A percentile compares a stretch with the other conserved stretches of the same genome.
Conservation (phyloP, 2,329 filamentous ascomycete genomes). For the Aspergillus bombycis region DNA sequence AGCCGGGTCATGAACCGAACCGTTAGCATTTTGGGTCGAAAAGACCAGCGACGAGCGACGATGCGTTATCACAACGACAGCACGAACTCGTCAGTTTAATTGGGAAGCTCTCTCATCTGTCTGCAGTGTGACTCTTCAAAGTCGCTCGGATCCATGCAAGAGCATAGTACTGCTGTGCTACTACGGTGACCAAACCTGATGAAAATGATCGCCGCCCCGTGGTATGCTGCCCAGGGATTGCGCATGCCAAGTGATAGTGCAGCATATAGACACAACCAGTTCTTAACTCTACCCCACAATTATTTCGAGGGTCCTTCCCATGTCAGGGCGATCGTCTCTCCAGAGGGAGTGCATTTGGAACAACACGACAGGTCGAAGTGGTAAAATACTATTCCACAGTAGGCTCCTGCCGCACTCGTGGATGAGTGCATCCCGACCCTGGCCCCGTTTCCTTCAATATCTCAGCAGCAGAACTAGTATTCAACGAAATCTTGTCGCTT, state of each 20-base stretch:
- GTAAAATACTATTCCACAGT: neutral
- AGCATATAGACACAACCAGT: neutral
- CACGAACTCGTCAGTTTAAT: neutral
- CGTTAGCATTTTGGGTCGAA: no score
- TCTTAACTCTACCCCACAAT: neutral
- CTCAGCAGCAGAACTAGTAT: neutral
- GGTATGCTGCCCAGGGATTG: slow-evolving; percentile 1
- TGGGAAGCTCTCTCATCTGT: neutral
- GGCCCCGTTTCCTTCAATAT: no score
- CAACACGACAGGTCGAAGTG: neutral
- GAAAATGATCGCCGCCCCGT: neutral
- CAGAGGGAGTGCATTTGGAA: neutral
- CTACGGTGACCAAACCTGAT: neutral
- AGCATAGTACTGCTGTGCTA: neutral
- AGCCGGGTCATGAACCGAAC: neutral
- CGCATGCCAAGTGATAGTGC: neutral
- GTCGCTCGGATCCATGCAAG: neutral
- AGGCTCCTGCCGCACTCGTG: neutral
- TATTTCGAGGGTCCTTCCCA: neutral
- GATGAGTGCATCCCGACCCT: no score
- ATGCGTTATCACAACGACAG: neutral
- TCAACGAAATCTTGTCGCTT: no score
- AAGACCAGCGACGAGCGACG: neutral
- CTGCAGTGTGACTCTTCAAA: neutral
- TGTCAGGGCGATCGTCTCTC: neutral